Evolutionary conservation across 345 rosid species (phyloP), one percentile per base, ranked within the genome.

Genomic region (Rhodamnia argentea): DNA sequence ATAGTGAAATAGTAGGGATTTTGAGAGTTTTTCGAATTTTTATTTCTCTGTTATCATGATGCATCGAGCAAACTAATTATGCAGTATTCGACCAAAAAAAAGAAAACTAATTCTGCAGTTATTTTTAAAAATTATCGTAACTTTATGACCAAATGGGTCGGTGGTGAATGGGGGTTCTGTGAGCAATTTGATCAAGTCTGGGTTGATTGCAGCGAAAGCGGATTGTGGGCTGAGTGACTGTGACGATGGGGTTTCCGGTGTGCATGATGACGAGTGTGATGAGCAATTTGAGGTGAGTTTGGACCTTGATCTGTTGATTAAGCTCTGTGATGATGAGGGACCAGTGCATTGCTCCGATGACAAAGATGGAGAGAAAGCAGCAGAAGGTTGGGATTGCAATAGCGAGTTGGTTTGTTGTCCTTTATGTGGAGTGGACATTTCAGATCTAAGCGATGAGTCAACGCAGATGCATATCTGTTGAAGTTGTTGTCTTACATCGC

Each of bases 381-480:
- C 16, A 56, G 74, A 12, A 52, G 86, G 85, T 84, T 57, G 88
- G 51, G 40, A 37, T 37, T 70, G 62, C 18, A 90, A 85, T 85
- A 88, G 29, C 2, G 87, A 82, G 85, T 29, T 74, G 82, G 88
- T 95, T 91, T 89, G 86, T 22, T 97, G 99, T 47, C 99, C 99
- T 40, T 82, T 97, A 51, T 97, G 99, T 85, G 93, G 94, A 52
- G 74, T 84, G 85, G 96, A 94, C 87, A 95, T 97, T 85, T 93
- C 98, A 82, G 91, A 83, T 88, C 87, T 95, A 89, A 91, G 84
- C 53, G 99, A 95, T 84, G 95, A 94, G 50, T 87, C 86, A 83
- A 92, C 96, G 87, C 94, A 91, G 53, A 87, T 93, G 87, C 99
- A 37, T 37, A 37, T 37, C 40, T 37, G 40, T 37, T 37, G 40